Base-by-base conservation (phyloP, 2,329 filamentous ascomycete genomes). In the Cytospora mali region DNA sequence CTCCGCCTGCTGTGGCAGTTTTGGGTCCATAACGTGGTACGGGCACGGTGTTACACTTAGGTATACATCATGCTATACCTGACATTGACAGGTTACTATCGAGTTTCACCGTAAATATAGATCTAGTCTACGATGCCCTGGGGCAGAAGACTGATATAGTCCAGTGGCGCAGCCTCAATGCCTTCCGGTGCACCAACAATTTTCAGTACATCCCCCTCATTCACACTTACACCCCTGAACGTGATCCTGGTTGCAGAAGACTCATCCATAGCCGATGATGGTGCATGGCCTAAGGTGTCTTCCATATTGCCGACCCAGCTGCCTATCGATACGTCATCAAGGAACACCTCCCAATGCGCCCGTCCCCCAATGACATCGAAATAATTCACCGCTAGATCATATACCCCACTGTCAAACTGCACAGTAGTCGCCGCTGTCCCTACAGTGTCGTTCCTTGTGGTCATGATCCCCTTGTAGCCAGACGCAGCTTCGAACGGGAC, bases 331-430 rank as follows among this genome's bases (percentile, higher is more conserved):
- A 73, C 69, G 31, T 83, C 78, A 64, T 84, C 84, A 5, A 90
- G 68, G 55, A 75, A 83, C 1, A 88, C 66, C 63, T 81, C 75
- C 71, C 81, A 91, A 2, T 76, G 75, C 2, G 88, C 79, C 61
- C 77, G 79, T 0, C 88, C 88, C n/a, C 80, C 80, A 29, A 80
- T 79, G 9, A 88, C 63, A 68, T 91, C 87, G 66, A 82, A 90
- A 69, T 90, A 91, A 64, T 88, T 88, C 9, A 91, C 79, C 0
- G 83, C 86, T 3, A 91, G 64, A 67, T 88, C 81, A 66, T 90
- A 91, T 6, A 68, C 80, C 0, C 86, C 87, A 0, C 77, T 75
- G 1, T 77, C 72, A 57, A 83, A 83, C 0, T 75, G 68, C 1
- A 88, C 69, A 18, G 68, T 77, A 0, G 81, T 75, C 2, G 72